phyloP scores from a whole-genome alignment of 306 rosid species.

The Vigna trinervia region DNA sequence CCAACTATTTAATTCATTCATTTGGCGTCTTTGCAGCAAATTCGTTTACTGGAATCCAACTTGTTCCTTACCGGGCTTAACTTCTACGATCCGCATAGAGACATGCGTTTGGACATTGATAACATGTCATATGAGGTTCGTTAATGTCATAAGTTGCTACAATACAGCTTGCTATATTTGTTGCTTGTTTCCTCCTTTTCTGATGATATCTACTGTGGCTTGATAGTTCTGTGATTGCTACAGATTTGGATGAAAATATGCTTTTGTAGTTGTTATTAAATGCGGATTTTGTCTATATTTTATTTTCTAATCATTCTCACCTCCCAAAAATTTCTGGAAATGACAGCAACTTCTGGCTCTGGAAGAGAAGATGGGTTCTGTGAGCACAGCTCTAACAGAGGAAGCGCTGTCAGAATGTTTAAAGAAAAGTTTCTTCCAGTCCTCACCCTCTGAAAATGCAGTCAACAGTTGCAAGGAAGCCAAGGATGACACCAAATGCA shows the following conservation, averaged over 20 bases:
- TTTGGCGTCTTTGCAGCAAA: constrained; percentile 68
- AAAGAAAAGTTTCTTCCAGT: constrained; percentile 60
- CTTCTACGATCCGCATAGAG: constrained; percentile 91
- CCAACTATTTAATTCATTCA: constrained; percentile 35
- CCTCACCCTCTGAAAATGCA: constrained; percentile 51
- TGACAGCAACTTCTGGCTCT: constrained; percentile 89
- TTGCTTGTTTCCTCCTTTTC: constrained; percentile 22
- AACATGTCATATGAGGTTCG: constrained; percentile 99
- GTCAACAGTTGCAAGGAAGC: constrained; percentile 48
- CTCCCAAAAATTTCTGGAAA: constrained; percentile 8
- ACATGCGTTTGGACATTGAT: constrained; percentile 97
- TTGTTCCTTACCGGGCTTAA: constrained; percentile 77
- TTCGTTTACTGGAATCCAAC: constrained; percentile 82
- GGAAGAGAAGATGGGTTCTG: constrained; percentile 97
- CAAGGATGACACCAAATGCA: constrained; percentile 78
- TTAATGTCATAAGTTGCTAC: constrained; percentile 33
- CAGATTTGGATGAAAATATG: constrained; percentile 34
- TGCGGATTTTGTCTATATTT: neutral
- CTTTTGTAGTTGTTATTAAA: constrained; percentile 13
- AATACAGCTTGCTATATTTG: constrained; percentile 35
- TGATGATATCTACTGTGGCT: constrained; percentile 14
- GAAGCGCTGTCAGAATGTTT: constrained; percentile 75
- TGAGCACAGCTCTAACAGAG: constrained; percentile 93
- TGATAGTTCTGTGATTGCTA: constrained; percentile 18
- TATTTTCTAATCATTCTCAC: constrained; percentile 21